Evolutionary conservation across 2,329 filamentous ascomycete genomes (phyloP).

Genomic region (Xylariales sp.): DNA sequence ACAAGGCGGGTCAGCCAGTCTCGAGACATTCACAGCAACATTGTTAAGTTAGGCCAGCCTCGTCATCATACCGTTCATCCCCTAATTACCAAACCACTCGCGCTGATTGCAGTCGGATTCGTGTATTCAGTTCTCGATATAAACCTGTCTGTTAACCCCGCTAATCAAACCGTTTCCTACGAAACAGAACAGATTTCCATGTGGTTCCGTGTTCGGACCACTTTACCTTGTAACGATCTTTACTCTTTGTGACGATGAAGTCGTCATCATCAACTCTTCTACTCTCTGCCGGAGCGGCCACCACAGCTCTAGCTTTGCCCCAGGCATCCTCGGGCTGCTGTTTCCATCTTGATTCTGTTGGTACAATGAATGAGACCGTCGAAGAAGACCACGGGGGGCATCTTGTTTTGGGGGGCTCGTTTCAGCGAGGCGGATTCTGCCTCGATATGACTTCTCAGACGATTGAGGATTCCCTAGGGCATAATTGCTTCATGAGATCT

Average conservation of each 20-base stretch:
- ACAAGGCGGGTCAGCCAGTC: no score
- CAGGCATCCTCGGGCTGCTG: slow-evolving; percentile 16
- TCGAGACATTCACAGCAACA: no score
- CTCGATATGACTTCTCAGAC: slow-evolving; percentile 18
- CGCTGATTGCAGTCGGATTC: no score
- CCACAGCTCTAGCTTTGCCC: not conserved
- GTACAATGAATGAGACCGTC: slow-evolving; percentile 18
- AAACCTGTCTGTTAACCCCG: no score
- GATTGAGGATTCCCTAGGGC: slow-evolving; percentile 19
- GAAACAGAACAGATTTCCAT: no score
- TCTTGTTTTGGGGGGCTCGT: slow-evolving; percentile 20
- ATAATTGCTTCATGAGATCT: slow-evolving; percentile 24
- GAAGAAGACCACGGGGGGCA: slow-evolving; percentile 21
- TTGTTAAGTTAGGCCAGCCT: no score
- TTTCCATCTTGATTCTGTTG: slow-evolving; percentile 23
- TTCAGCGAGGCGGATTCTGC: slow-evolving; percentile 24
- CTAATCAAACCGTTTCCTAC: no score
- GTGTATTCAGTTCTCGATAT: no score
- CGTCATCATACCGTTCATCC: no score
- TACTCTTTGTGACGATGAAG: slow-evolving; percentile 5
- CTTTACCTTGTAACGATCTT: no score
- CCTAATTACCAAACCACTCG: no score
- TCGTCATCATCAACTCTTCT: not conserved
- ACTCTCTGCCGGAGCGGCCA: not conserved
- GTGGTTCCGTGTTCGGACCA: no score